These are phyloP conservation scores for Cicer cuneatum DNA, from an alignment of 306 rosid species.

Conservation along the genomic window DNA sequence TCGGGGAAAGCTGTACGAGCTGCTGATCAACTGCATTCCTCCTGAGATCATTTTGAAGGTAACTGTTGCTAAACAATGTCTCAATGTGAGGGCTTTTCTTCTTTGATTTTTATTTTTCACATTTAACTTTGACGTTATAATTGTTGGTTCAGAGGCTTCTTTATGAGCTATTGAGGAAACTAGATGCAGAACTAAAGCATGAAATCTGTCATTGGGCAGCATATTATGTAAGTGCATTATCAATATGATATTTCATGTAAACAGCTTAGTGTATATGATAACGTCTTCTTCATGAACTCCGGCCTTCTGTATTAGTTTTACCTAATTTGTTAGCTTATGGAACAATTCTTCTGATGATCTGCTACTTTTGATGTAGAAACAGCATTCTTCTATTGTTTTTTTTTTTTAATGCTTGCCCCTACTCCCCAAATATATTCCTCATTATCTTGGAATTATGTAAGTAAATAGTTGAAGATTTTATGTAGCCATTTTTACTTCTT, in stretches of 20 bases:
- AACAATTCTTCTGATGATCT: constrained; percentile 1
- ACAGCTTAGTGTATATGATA: constrained; percentile 17
- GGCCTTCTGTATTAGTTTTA: background rate
- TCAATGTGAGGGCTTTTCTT: background rate
- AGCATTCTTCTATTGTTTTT: constrained; percentile 13
- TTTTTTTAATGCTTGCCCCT: background rate
- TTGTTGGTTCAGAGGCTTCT: constrained; percentile 77
- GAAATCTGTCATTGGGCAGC: constrained; percentile 99
- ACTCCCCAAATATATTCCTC: background rate
- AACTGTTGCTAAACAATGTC: constrained; percentile 17
- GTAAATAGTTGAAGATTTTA: constrained; percentile 15
- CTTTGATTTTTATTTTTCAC: background rate
- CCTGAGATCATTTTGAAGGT: constrained; percentile 95
- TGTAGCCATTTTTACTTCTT: background rate
- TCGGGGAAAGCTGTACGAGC: constrained; percentile 90
- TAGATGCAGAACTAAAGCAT: constrained; percentile 91
- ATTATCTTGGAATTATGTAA: constrained; percentile 19
- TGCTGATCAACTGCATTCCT: constrained; percentile 89
- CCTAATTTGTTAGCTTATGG: constrained; percentile 4
- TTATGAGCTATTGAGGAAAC: constrained; percentile 74
- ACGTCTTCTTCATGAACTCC: background rate
- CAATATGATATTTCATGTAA: constrained; percentile 14
- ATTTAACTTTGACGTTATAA: constrained; percentile 35
- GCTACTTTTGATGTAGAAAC: constrained; percentile 10
- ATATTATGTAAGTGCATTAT: constrained; percentile 74